Percentiles rank a stretch among this genome's conserved stretches.
Conservation (phyloP, 1,139 yeast genomes). For the Candida albicans region DNA sequence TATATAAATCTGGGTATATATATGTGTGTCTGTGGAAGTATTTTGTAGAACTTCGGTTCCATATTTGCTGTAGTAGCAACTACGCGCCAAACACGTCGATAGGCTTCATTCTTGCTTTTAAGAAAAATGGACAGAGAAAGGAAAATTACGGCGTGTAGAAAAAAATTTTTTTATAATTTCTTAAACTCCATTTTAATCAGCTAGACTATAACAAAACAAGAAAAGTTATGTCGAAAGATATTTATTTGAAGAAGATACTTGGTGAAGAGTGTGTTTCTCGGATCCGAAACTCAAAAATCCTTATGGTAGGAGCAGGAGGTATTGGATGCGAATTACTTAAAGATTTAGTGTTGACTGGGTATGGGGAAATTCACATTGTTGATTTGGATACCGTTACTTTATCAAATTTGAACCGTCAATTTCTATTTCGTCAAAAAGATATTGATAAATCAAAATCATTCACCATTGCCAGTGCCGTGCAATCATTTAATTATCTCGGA, state of each 20-base stretch:
- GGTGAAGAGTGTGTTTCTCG: constrained; percentile 37
- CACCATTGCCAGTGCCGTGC: constrained; percentile 82
- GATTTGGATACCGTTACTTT: constrained; percentile 94
- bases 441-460: constrained; percentile 82
- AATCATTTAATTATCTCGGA: constrained; percentile 66
- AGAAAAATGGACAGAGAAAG: background rate
- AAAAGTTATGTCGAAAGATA: constrained; percentile 39
- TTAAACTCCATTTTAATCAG: background rate
- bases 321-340: constrained; percentile 95
- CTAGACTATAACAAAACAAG: background rate
- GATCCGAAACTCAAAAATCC: constrained; percentile 53
- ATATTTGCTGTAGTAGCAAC: too few relatives aligned
- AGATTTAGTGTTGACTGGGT: constrained; percentile 78
- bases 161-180: too few relatives aligned
- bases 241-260: constrained; percentile 43
- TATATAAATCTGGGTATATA: too few relatives aligned
- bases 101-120: background rate
- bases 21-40: too few relatives aligned
- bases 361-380: constrained; percentile 87
- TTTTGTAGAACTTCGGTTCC: too few relatives aligned
- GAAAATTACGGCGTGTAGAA: too few relatives aligned
- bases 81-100: too few relatives aligned
- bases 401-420: constrained; percentile 90
- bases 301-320: constrained; percentile 99
- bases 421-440: constrained; percentile 81